phyloP scores from a whole-genome alignment of 805 yeast species.

The Zygotorulaspora sp. region DNA sequence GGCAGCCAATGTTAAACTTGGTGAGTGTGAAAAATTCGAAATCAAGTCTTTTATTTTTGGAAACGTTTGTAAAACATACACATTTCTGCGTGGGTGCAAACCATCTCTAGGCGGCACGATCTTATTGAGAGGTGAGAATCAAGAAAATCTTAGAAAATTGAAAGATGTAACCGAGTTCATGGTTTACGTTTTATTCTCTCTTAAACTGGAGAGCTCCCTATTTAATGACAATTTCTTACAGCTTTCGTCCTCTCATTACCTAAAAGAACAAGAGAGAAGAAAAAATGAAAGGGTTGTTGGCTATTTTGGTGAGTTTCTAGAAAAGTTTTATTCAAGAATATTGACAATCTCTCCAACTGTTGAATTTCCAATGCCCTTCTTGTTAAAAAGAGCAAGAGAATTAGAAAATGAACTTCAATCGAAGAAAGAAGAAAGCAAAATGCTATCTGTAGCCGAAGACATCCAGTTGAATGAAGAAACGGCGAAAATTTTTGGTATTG shows the following conservation, averaged over 20 bases:
- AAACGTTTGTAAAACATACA: slow-evolving; percentile 59
- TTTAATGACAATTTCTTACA: slow-evolving; percentile 66
- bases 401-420: slow-evolving; percentile 41
- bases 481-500: slow-evolving; percentile 13
- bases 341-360: slow-evolving; percentile 86
- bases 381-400: slow-evolving; percentile 50
- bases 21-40: slow-evolving; percentile 68
- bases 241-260: slow-evolving; percentile 39
- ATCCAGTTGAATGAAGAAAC: slow-evolving; percentile 8
- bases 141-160: slow-evolving; percentile 55
- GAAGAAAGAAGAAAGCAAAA: slow-evolving; percentile 24
- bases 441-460: slow-evolving; percentile 17
- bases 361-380: slow-evolving; percentile 62
- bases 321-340: slow-evolving; percentile 44
- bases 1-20: slow-evolving; percentile 66
- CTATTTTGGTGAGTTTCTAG: slow-evolving; percentile 38
- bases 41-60: slow-evolving; percentile 60
- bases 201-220: slow-evolving; percentile 71
- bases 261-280: slow-evolving; percentile 18
- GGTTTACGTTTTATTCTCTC: slow-evolving; percentile 71
- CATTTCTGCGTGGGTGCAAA: slow-evolving; percentile 76
- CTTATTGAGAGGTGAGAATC: slow-evolving; percentile 75
- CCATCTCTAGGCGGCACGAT: slow-evolving; percentile 75
- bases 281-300: slow-evolving; percentile 22
- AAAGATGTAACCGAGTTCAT: slow-evolving; percentile 78